Evolutionary conservation across 2,329 filamentous ascomycete genomes (phyloP), one percentile per base, ranked within the genome.

Genomic region (Pseudogymnoascus sp.): DNA sequence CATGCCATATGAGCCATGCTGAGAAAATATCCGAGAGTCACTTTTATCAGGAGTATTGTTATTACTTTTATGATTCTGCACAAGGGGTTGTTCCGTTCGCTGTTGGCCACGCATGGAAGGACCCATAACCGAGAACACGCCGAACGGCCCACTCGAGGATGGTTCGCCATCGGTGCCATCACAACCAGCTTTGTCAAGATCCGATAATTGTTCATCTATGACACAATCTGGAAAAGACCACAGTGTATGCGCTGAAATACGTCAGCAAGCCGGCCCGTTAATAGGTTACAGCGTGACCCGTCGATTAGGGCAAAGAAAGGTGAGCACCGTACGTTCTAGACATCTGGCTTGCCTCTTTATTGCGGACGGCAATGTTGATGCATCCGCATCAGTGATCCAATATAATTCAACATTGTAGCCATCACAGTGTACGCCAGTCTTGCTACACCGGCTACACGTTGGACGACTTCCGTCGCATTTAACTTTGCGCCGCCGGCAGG

Each of bases 391-490:
- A 42, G 39, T 42, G 16, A 42, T 42, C 39, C 39, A 42, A 42
- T 42, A 42, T 42, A 42, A 42, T 42, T 42, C 4, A 22, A 42
- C 39, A 42, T 42, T 22, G 39, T 42, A 64, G 45, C 64, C 64
- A 11, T 42, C 49, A 42, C 64, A 66, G 58, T 42, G 28, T 19
- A 62, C 41, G 9, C 58, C 61, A n/a, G 64, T 58, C n/a, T 52
- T 63, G 23, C 6, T 25, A 23, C 62, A 64, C 16, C 62, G 30
- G 58, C 22, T 59, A 22, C 62, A 64, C 38, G 22, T 33, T 19
- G 60, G 62, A 23, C 23, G 62, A 23, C 39, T 25, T 39, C 62
- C 62, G 36, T 64, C 62, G 58, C 62, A 64, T 41, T 64, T 63
- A 12, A 65, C 60, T 30, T 58, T 60, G 14, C 62, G 60, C 30